phyloP scores from a whole-genome alignment of 805 yeast species.

The Saturnispora quitensis region DNA sequence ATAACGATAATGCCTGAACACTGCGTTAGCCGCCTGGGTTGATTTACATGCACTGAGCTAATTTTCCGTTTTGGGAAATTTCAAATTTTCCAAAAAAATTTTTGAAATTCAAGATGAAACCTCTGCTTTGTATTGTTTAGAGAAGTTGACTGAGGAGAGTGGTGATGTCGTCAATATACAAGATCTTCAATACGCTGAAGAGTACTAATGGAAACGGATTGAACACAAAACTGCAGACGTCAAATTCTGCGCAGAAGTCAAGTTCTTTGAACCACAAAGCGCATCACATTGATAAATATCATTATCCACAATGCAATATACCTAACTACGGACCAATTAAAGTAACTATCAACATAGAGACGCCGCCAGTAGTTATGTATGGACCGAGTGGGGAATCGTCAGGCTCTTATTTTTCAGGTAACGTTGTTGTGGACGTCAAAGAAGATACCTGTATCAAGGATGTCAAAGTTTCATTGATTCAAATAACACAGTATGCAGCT shows the following conservation, averaged over 20 bases:
- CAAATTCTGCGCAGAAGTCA: neutral
- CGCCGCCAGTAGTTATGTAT: slow-evolving; percentile 84
- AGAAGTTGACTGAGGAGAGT: neutral
- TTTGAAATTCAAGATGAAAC: neutral
- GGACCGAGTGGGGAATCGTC: slow-evolving; percentile 72
- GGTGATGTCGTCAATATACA: neutral
- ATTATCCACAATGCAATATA: slow-evolving; percentile 20
- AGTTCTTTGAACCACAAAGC: neutral
- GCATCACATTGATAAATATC: slow-evolving; percentile 18
- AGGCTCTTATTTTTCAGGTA: slow-evolving; percentile 81
- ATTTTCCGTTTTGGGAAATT: neutral
- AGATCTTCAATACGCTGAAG: neutral
- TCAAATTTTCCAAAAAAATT: neutral
- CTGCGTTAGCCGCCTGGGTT: neutral
- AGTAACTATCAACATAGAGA: slow-evolving; percentile 60
- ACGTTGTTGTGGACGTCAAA: slow-evolving; percentile 51
- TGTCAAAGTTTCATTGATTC: slow-evolving; percentile 63
- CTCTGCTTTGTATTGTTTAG: too few relatives aligned
- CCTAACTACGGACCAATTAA: slow-evolving; percentile 23
- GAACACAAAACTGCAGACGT: neutral
- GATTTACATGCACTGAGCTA: neutral
- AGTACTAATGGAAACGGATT: neutral
- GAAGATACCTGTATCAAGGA: slow-evolving; percentile 42
- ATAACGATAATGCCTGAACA: neutral
- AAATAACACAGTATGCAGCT: slow-evolving; percentile 53